Evolutionary conservation across 2,329 filamentous ascomycete species (phyloP).

Genomic region (Parastagonospora nodorum): DNA sequence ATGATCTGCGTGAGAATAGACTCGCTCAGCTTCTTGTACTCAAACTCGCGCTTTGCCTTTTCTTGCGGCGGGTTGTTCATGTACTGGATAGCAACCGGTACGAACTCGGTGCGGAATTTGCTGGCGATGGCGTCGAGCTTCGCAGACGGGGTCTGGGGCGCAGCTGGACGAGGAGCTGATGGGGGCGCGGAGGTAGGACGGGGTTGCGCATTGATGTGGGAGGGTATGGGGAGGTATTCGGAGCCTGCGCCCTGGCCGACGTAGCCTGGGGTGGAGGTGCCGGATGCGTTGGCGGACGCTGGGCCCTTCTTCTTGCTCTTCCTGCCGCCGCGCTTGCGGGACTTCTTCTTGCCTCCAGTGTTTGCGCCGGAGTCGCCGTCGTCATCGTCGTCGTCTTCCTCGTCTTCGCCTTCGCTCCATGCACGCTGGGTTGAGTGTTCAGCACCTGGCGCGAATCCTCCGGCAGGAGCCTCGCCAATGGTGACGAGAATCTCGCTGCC

Average conservation of each 20-base stretch:
- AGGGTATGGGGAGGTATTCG: slow-evolving; percentile 46
- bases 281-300: slow-evolving; percentile 46
- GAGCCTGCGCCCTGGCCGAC: slow-evolving; percentile 36
- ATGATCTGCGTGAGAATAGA: slow-evolving; percentile 76
- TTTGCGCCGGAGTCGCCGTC: slow-evolving; percentile 35
- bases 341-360: slow-evolving; percentile 38
- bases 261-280: slow-evolving; percentile 50
- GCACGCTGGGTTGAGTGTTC: slow-evolving; percentile 38
- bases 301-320: slow-evolving; percentile 54
- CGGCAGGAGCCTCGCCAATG: slow-evolving; percentile 57
- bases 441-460: slow-evolving; percentile 44
- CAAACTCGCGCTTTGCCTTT: slow-evolving; percentile 69
- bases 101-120: slow-evolving; percentile 67
- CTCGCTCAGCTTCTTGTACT: slow-evolving; percentile 76
- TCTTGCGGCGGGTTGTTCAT: slow-evolving; percentile 63
- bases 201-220: slow-evolving; percentile 38
- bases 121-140: slow-evolving; percentile 70
- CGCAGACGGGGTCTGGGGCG: slow-evolving; percentile 50
- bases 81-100: slow-evolving; percentile 70
- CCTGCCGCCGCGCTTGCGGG: slow-evolving; percentile 42
- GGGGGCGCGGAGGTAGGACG: slow-evolving; percentile 43
- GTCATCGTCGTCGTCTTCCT: slow-evolving; percentile 44
- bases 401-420: slow-evolving; percentile 45
- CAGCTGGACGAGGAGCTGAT: slow-evolving; percentile 34
- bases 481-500: slow-evolving; percentile 65